Base-by-base conservation (phyloP, 768 basidiomycete species). In the Russula lepida region DNA sequence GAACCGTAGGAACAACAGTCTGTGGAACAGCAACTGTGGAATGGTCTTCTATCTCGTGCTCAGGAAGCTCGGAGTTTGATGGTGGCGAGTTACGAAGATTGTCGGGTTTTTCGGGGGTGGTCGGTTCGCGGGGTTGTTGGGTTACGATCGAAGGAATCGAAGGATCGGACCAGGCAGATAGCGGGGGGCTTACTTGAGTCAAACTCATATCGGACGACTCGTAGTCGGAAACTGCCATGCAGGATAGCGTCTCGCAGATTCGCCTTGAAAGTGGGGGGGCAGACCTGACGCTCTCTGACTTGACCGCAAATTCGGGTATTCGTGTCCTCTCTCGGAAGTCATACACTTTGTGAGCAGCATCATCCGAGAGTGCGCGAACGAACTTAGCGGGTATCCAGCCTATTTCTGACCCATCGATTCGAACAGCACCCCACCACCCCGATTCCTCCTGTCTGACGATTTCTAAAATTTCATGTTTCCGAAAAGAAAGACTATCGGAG, bases 351-450 rank as follows among this genome's bases (percentile, higher is more conserved):
- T 82, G 78, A 6, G 78, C 74, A 74, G 81, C 79, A 37, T 80
- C 77, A 32, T 76, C 74, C 9, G 79, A 72, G 11, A 90, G 73
- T 2, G 78, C 75, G 53, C 74, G 75, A 6, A 92, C 86, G 70
- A 82, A 91, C 1, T 84, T 81, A 64, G 82, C 79, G 11, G 89
- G 89, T 60, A 91, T 83, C 89, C 89, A 91, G 49, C 89, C 87
- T 33, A 88, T 77, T 35, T 72, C 69, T 52, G 78, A 74, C 13
- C 79, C 79, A 39, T 76, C 76, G 12, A 73, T 72, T 25, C 82
- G 76, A 73, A 86, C 79, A 21, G 88, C 89, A 21, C 86, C 88
- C 87, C 88, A 91, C 89, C 88, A 91, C 11, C 89, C 89, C 2
- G 84, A 81, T 13, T 79, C 77, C 70, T 89, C 86, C 70, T 81